Evolutionary conservation across 495 filamentous ascomycete species (phyloP), one percentile per base, ranked within the genome.

Genomic region (Xylaria scruposa): DNA sequence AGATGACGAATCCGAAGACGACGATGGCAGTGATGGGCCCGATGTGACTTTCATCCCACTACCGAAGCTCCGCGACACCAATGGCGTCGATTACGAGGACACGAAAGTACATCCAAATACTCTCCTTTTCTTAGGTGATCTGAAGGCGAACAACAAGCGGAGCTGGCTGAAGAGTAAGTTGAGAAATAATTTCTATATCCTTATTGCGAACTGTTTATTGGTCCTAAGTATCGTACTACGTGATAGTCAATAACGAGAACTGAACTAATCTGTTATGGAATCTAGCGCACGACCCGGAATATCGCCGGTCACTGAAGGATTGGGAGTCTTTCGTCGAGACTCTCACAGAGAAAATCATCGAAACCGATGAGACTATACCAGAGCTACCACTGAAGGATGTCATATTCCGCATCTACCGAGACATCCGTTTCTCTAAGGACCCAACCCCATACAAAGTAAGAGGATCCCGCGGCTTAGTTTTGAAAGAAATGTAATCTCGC

Each of bases 401-500:
- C 86, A 86, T 94, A 31, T 96, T 95, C 75, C 89, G 94, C 53
- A 95, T 97, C 58, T 93, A 97, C 76, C 85, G 94, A 62, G 94
- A 97, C 77, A 85, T 94, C 29, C 84, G 92, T 24, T 95, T 95
- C 78, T 90, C 83, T 78, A 88, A 92, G 29, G 91, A 97, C 74
- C 92, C 87, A 42, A 94, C 93, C 2, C 94, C 94, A 1, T 97
- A 97, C 80, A 97, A 96, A 86, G 91, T 92, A 83, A 73, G 62
- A 26, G 17, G 33, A 26, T 13, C 44, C 19, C 38, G 17, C 42
- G 19, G 31, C 19, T 8, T 26, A 36, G 15, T 42, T 42, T 10
- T 3, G n/a, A 29, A 63, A 10, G 4, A 13, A 63, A 17, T 19
- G n/a, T 7, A 4, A 4, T 33, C 6, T 15, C 12, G 26, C 1